A percentile compares a stretch with the other conserved stretches of the same genome.
These are phyloP conservation scores for Daldinia childiae DNA, from an alignment of 495 filamentous ascomycete species.

Conservation along the genomic window DNA sequence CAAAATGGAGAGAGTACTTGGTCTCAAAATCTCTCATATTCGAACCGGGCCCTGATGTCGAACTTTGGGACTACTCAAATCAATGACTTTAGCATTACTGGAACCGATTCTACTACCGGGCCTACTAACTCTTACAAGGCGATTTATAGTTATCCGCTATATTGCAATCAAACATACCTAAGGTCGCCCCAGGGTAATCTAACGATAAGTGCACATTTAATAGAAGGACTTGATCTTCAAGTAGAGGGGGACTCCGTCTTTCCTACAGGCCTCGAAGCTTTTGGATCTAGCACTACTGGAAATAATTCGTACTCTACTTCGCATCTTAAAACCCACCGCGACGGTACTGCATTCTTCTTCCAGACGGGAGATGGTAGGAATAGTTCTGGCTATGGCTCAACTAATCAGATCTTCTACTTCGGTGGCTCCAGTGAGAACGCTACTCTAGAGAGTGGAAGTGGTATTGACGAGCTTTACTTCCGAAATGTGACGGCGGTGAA, in stretches of 20 bases:
- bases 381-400: slow-evolving; percentile 63
- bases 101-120: slow-evolving; percentile 59
- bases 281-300: slow-evolving; percentile 29
- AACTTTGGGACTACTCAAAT: slow-evolving; percentile 66
- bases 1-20: slow-evolving; percentile 60
- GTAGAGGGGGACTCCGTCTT: slow-evolving; percentile 67
- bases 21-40: slow-evolving; percentile 68
- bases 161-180: slow-evolving; percentile 64
- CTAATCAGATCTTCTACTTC: slow-evolving; percentile 64
- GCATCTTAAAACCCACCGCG: slow-evolving; percentile 59
- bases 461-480: slow-evolving; percentile 45
- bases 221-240: slow-evolving; percentile 65
- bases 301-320: slow-evolving; percentile 48
- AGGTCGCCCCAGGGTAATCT: slow-evolving; percentile 58
- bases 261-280: slow-evolving; percentile 64
- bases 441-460: slow-evolving; percentile 14
- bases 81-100: slow-evolving; percentile 68
- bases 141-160: slow-evolving; percentile 69
- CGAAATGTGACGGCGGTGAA: slow-evolving; percentile 45
- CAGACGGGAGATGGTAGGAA: slow-evolving; percentile 55
- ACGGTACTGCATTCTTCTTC: slow-evolving; percentile 64
- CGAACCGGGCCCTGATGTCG: slow-evolving; percentile 64
- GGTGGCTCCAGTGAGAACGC: slow-evolving; percentile 36
- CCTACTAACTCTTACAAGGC: slow-evolving; percentile 48
- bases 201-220: slow-evolving; percentile 66